Conservation (phyloP, 1,139 yeast genomes). For the Fermentozyma sake region DNA sequence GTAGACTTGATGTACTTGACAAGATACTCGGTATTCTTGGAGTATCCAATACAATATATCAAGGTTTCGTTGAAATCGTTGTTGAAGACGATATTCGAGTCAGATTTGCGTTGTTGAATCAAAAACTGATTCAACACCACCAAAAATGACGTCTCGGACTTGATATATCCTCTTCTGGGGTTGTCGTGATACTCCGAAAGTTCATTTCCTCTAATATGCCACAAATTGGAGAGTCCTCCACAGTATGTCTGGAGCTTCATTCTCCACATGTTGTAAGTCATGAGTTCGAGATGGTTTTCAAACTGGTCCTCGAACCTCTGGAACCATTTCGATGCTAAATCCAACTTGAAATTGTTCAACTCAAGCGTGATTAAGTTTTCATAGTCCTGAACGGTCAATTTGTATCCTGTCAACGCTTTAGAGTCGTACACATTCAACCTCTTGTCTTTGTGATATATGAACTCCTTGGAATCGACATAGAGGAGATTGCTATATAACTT, state of each 20-base stretch:
- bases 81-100: constrained; percentile 16
- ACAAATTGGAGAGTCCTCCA: constrained; percentile 31
- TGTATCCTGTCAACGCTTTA: constrained; percentile 16
- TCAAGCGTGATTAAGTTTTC: constrained; percentile 38
- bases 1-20: constrained; percentile 22
- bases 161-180: constrained; percentile 18
- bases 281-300: constrained; percentile 13
- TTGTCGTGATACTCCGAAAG: constrained; percentile 15
- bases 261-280: constrained; percentile 34
- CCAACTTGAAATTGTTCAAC: constrained; percentile 30
- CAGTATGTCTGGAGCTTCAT: constrained; percentile 29
- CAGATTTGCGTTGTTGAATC: constrained; percentile 8
- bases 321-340: constrained; percentile 40
- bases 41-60: constrained; percentile 32
- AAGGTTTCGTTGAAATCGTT: constrained; percentile 21
- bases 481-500: constrained; percentile 24
- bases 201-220: constrained; percentile 24
- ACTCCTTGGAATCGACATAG: constrained; percentile 15
- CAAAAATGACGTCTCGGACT: constrained; percentile 16
- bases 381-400: constrained; percentile 26
- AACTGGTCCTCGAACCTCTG: constrained; percentile 25
- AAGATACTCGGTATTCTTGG: constrained; percentile 21
- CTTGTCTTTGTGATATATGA: constrained; percentile 18
- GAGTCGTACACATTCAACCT: constrained; percentile 18
- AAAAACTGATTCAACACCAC: constrained; percentile 21